Evolutionary conservation across 257 asterid species (phyloP), one percentile per base, ranked within the genome.

Genomic region (Plantago elongata): DNA sequence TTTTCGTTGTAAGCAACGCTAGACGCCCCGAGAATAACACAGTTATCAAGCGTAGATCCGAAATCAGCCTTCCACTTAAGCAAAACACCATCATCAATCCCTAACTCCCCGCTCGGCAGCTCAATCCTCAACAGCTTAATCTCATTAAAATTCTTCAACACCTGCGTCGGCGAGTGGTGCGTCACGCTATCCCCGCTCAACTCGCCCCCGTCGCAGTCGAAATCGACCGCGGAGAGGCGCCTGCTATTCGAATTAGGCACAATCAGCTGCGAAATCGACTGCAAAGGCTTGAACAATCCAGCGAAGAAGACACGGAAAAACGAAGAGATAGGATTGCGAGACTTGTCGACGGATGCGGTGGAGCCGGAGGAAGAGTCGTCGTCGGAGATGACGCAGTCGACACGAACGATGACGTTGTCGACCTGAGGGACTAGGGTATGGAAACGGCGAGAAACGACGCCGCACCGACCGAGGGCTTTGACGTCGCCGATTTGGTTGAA

Each of bases 401-500:
- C 98, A 14, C 95, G 94, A 52, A 91, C 98, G 7, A 88, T 72
- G 51, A 89, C 87, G 86, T 80, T 77, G 61, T 91, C 95, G 40
- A 91, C 98, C 50, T 83, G 92, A 13, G 96, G 84, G 11, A 88
- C 90, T 42, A 91, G 83, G 9, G 86, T 75, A 67, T 86, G 87
- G 54, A 91, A 88, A 9, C 96, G 75, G 60, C 54, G 72, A 14
- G 90, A 84, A 63, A 91, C 98, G 51, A 79, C 88, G 66, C 85
- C 83, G 87, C 96, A 86, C 5, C 93, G 79, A 11, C 98, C 98
- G 40, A 91, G 29, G 14, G 92, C 84, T 67, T 91, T 91, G 56
- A 91, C 98, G 64, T 84, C 98, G 46, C 92, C 91, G 85, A 91
- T 88, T 77, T 72, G 74, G 76, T 88, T 91, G 83, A 91, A 91